These are phyloP conservation scores for Ceratocystis lukuohia DNA, from an alignment of 2,329 filamentous ascomycete genomes.

Conservation along the genomic window DNA sequence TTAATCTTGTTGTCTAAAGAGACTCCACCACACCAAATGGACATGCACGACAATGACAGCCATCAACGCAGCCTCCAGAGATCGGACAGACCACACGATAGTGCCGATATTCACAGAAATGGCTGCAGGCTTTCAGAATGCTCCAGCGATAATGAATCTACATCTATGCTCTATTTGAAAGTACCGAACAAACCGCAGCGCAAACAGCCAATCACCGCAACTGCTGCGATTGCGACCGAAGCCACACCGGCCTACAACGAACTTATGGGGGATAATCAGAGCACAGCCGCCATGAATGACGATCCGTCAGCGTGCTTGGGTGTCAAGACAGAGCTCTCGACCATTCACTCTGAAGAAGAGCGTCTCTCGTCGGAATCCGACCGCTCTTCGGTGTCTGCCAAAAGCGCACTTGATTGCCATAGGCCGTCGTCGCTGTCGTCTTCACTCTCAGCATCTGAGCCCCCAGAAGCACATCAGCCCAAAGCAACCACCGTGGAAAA, in stretches of 20 bases:
- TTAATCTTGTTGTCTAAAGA: not conserved
- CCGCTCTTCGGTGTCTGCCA: not conserved
- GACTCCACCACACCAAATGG: not conserved
- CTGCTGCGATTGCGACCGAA: not conserved
- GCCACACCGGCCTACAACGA: not conserved
- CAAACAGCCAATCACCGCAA: not conserved
- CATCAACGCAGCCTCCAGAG: not conserved
- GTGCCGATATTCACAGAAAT: slow-evolving; percentile 1
- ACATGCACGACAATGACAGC: not conserved
- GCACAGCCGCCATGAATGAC: not conserved
- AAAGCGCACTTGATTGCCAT: not conserved
- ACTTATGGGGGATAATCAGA: not conserved
- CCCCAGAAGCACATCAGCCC: not conserved
- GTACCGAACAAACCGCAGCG: not conserved
- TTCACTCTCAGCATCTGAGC: not conserved
- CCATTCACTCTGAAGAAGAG: slow-evolving; percentile 12
- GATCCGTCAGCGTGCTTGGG: not conserved
- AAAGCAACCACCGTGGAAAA: not conserved
- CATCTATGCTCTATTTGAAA: not conserved
- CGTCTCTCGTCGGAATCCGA: slow-evolving; percentile 10
- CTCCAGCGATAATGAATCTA: not conserved
- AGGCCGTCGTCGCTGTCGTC: not conserved
- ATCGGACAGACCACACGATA: slow-evolving; percentile 4
- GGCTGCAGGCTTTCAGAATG: not conserved
- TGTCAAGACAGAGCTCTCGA: not conserved